A percentile compares a stretch with the other conserved stretches of the same genome.
These are phyloP conservation scores for Aphanomyces euteiches DNA, from an alignment of 352 stramenopile genomes.

Conservation along the genomic window DNA sequence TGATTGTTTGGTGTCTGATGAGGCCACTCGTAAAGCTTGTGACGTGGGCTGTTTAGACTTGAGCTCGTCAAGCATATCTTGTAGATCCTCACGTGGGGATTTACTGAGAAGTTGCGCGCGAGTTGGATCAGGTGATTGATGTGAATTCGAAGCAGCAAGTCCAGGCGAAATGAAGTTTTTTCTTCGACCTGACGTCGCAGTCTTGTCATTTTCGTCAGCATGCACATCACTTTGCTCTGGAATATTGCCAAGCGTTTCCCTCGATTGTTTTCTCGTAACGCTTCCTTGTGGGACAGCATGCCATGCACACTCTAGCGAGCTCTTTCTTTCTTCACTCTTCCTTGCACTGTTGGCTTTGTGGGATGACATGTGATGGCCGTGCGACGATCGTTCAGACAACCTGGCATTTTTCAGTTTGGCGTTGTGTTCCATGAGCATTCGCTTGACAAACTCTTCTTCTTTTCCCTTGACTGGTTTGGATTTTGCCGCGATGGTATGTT, in stretches of 20 bases:
- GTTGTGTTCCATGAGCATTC: slow-evolving; percentile 25
- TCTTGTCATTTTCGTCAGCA: background rate
- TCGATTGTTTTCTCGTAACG: background rate
- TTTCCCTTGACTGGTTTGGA: slow-evolving; percentile 8
- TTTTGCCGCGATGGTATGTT: background rate
- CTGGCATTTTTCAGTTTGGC: slow-evolving; percentile 18
- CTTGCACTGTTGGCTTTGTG: background rate
- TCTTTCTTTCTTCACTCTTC: slow-evolving; percentile 2
- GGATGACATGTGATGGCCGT: background rate
- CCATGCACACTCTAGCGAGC: slow-evolving; percentile 1
- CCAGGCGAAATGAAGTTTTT: background rate
- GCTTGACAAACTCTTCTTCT: slow-evolving; percentile 24
- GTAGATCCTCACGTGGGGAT: slow-evolving; percentile 14
- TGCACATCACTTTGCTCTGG: background rate
- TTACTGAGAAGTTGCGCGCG: background rate
- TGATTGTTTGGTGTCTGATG: background rate
- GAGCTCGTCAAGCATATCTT: slow-evolving; percentile 13
- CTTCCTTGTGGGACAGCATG: slow-evolving; percentile 6
- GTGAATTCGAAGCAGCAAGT: background rate
- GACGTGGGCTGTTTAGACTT: slow-evolving; percentile 2
- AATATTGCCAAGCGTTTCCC: background rate
- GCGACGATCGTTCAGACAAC: slow-evolving; percentile 1
- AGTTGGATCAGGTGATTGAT: slow-evolving; percentile 16
- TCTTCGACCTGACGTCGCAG: background rate
- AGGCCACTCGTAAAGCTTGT: background rate